A percentile compares a stretch with the other conserved stretches of the same genome.
Conservation (phyloP, 805 yeast genomes). For the Ogataea philodendri region DNA sequence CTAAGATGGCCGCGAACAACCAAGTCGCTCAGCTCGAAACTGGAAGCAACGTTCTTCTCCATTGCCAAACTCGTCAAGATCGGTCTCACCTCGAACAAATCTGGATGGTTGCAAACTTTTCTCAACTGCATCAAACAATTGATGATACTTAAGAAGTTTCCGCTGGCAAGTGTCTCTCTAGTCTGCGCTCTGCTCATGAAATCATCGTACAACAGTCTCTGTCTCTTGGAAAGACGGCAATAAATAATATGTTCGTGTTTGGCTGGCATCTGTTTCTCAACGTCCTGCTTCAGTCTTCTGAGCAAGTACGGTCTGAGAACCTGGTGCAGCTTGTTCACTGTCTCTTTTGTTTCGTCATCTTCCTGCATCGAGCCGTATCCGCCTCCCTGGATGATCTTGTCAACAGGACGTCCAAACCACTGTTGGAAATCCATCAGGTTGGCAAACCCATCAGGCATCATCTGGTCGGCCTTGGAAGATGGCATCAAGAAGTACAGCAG, state of each 20-base stretch:
- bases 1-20: slow-evolving; percentile 36
- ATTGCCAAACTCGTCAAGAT: slow-evolving; percentile 86
- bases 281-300: slow-evolving; percentile 92
- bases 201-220: slow-evolving; percentile 88
- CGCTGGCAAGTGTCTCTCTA: slow-evolving; percentile 87
- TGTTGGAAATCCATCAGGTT: slow-evolving; percentile 93
- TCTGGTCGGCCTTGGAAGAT: slow-evolving; percentile 57
- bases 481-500: slow-evolving; percentile 95
- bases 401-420: slow-evolving; percentile 99
- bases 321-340: slow-evolving; percentile 87
- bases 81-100: slow-evolving; percentile 93
- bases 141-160: slow-evolving; percentile 90
- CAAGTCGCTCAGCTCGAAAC: slow-evolving; percentile 43
- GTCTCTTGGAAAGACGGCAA: slow-evolving; percentile 90
- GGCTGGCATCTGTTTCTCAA: slow-evolving; percentile 98
- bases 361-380: slow-evolving; percentile 35
- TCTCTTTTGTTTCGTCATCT: slow-evolving; percentile 79
- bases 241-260: slow-evolving; percentile 93
- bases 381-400: slow-evolving; percentile 80
- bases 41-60: slow-evolving; percentile 57
- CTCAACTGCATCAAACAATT: slow-evolving; percentile 97
- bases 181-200: slow-evolving; percentile 97
- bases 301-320: slow-evolving; percentile 89
- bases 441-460: slow-evolving; percentile 95
- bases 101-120: slow-evolving; percentile 96